Evolutionary conservation across 2,329 filamentous ascomycete genomes (phyloP), one percentile per base, ranked within the genome.

Genomic region (Neofusicoccum parvum): DNA sequence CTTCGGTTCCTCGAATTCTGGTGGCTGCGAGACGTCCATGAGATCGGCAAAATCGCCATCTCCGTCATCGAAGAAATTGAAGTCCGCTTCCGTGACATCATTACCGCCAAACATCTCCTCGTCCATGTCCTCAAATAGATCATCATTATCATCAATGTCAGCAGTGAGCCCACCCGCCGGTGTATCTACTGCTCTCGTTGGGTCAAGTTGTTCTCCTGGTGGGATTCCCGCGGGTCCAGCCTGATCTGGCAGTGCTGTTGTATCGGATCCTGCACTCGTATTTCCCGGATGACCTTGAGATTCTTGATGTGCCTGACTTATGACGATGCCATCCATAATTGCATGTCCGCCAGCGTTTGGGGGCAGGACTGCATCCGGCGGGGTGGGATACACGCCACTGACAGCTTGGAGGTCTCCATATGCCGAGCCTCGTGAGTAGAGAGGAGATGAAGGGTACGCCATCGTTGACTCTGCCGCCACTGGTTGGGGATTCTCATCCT

Each of bases 81-180:
- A 94, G 72, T 95, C 92, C 5, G 88, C 91, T 70, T 95, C 92
- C 1, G 90, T 93, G n/a, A 94, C 81, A n/a, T 80, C 86, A 68
- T 87, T 85, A n/a, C 88, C 86, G n/a, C 85, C 88, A 76, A 92
- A 92, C 69, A 90, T 86, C 69, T 92, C 89, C 39, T 65, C 64
- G 12, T 88, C 88, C 69, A 91, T 82, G 64, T 91, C 89, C 20
- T 85, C 88, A 72, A 92, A 91, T 5, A 92, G 79, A 70, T 89
- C 86, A 67, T 88, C 86, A 59, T 76, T 74, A 37, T 68, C 69
- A 23, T 67, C 71, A 23, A 56, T 34, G n/a, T 60, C 51, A 15
- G 53, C 17, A 14, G 23, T 6, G 5, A 12, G 50, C 4, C 49
- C 54, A 23, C 17, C 48, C 2, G 41, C 43, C 17, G 63, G 41